phyloP scores from a whole-genome alignment of 2,329 filamentous ascomycete species.

The Clonostachys byssicola region DNA sequence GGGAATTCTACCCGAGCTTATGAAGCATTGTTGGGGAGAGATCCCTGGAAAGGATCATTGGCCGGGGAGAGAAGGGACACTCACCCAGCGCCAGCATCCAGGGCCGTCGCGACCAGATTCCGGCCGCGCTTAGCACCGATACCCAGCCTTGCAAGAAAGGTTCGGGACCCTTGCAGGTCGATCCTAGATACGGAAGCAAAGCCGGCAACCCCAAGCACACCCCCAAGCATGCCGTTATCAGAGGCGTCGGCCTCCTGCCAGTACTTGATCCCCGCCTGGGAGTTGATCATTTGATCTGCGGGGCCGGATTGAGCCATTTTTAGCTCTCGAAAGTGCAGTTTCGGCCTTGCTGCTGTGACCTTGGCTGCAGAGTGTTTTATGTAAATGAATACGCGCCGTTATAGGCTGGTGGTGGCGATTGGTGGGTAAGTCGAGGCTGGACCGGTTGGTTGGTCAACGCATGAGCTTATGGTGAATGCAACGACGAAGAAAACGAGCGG shows the following conservation, averaged over 20 bases:
- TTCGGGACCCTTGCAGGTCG: conserved; percentile 65
- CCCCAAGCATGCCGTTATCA: conserved; percentile 75
- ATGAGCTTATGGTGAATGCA: no score
- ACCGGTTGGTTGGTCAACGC: no score
- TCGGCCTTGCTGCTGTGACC: no score
- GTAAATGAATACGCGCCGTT: no score
- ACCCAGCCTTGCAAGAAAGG: conserved; percentile 65
- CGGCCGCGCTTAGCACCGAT: conserved; percentile 27
- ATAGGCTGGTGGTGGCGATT: no score
- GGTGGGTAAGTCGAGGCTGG: no score
- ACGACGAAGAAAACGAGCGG: no score
- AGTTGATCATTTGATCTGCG: conserved; percentile 26
- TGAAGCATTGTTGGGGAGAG: not conserved
- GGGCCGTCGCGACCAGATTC: conserved; percentile 15
- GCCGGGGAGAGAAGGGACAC: conserved; percentile 4
- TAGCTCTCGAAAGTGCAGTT: no score
- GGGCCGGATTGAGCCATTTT: not conserved
- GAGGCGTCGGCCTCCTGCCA: conserved; percentile 41
- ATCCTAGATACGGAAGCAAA: conserved; percentile 46
- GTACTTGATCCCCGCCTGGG: conserved; percentile 33
- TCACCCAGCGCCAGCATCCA: conserved; percentile 35
- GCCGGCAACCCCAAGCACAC: conserved; percentile 33
- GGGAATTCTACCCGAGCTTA: no score
- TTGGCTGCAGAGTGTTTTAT: no score
- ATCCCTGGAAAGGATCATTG: not conserved